Conservation (phyloP, 1,284 basidiomycete genomes). For the Moesziomyces antarcticus region DNA sequence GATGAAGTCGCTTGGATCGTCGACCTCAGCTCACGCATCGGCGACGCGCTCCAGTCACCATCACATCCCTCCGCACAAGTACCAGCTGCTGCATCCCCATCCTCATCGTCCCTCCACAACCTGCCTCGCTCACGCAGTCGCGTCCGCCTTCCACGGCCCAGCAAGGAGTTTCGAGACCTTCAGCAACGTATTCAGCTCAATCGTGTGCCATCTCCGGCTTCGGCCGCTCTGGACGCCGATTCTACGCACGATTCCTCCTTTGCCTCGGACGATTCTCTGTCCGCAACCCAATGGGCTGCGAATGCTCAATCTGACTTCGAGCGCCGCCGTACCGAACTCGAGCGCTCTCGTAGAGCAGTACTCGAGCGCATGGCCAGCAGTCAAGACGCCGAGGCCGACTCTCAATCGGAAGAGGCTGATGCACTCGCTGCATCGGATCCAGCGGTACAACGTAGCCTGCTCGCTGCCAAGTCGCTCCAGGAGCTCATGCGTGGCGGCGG, state of each 20-base stretch:
- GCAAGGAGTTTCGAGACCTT: slow-evolving; percentile 39
- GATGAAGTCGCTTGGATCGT: slow-evolving; percentile 47
- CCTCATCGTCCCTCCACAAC: slow-evolving; percentile 11
- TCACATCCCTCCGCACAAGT: not conserved
- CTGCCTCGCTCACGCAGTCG: slow-evolving; percentile 14
- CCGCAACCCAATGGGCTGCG: slow-evolving; percentile 37
- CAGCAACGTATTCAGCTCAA: slow-evolving; percentile 22
- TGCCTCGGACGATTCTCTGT: slow-evolving; percentile 1
- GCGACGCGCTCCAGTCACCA: slow-evolving; percentile 26
- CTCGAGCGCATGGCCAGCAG: slow-evolving; percentile 13
- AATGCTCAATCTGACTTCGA: slow-evolving; percentile 46
- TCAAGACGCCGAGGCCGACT: not conserved
- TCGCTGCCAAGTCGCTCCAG: slow-evolving; percentile 37
- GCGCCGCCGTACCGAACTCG: slow-evolving; percentile 24
- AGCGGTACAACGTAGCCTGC: slow-evolving; percentile 38
- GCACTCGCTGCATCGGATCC: slow-evolving; percentile 14
- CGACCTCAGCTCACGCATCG: slow-evolving; percentile 44
- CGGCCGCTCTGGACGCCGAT: slow-evolving; percentile 8
- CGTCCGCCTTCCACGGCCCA: slow-evolving; percentile 37
- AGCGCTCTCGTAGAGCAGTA: slow-evolving; percentile 17
- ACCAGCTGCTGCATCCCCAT: not conserved
- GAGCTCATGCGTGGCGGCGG: slow-evolving; percentile 46
- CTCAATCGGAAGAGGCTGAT: not conserved
- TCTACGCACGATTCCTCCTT: not conserved
- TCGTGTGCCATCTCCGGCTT: not conserved